Base-by-base conservation (phyloP, 768 basidiomycete genomes). In the Naganishia onofrii region DNA sequence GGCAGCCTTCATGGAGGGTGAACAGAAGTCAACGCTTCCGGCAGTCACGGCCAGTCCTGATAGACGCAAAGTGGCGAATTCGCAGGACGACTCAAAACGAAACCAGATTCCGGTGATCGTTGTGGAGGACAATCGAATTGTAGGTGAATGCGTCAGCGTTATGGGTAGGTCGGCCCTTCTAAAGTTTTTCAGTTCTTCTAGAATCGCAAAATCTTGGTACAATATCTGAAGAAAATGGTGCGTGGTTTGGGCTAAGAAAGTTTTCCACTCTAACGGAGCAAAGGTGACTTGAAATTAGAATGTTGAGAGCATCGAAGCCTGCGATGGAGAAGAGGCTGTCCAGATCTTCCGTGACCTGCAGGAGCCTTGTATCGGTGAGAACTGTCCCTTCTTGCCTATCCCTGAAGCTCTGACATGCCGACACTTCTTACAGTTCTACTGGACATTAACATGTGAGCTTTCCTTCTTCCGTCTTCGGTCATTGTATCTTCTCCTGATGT, bases 121-220 rank as follows among this genome's bases (percentile, higher is more conserved):
- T 6, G 78, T 79, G 5, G 78, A 79, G 63, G 78, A 79, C 48
- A 79, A 78, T 48, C 57, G 67, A 57, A 75, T 78, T 54, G 77
- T 77, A 56, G 23, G 78, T 36, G 72, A 73, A 74, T 65, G 72
- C 74, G 34, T 42, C 74, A 55, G 73, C 73, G 13, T 38, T 36
- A 66, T 75, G 21, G 19, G 13, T 21, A 53, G 23, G 12, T 44
- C n/a, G 21, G 13, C n/a, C 48, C 15, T 19, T 34, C 3, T 10
- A 15, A 32, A 48, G 15, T 17, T 10, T 29, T 54, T 42, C 17
- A 36, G 34, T 36, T 34, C 28, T 8, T 28, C 57, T 36, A 57
- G 44, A 65, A 66, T 38, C 46, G 48, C 15, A 46, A 58, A 28
- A 71, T 69, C 32, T 19, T 71, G 15, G 53, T 60, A 10, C 52